phyloP scores from a whole-genome alignment of 441 rosid species.

The Jatropha podagrica region DNA sequence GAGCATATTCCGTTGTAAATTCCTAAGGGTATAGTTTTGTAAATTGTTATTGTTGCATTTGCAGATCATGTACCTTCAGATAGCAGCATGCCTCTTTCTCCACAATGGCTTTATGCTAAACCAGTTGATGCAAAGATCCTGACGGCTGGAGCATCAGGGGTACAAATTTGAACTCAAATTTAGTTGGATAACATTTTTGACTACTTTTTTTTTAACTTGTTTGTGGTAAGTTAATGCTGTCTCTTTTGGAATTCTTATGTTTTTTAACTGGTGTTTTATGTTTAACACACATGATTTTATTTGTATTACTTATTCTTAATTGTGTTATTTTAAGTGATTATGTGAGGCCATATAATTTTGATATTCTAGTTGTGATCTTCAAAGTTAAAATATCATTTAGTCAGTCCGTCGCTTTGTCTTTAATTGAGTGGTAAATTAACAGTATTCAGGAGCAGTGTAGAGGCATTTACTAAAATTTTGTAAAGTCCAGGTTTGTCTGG shows the following conservation, averaged over 20 bases:
- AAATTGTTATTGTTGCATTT: constrained; percentile 1
- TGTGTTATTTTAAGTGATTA: background rate
- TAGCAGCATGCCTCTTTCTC: constrained; percentile 81
- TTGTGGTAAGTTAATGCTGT: background rate
- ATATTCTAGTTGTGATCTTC: background rate
- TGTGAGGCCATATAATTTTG: background rate
- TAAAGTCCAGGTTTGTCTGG: background rate
- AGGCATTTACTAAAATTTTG: background rate
- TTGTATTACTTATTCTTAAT: background rate
- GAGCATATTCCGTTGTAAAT: background rate
- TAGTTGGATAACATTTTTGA: background rate
- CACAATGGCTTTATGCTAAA: constrained; percentile 88
- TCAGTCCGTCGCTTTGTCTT: no score
- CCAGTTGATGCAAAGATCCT: constrained; percentile 28
- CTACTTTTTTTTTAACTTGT: background rate
- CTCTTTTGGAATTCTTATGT: background rate
- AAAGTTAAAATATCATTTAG: background rate
- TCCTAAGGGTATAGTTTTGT: background rate
- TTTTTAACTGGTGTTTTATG: background rate
- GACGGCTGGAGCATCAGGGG: constrained; percentile 18
- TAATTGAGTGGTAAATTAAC: background rate
- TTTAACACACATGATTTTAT: background rate
- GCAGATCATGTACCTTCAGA: constrained; percentile 67
- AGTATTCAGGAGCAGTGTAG: background rate
- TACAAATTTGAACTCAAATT: background rate